Conservation (phyloP, 2,329 filamentous ascomycete genomes). For the Cercospora zeae-maydis region DNA sequence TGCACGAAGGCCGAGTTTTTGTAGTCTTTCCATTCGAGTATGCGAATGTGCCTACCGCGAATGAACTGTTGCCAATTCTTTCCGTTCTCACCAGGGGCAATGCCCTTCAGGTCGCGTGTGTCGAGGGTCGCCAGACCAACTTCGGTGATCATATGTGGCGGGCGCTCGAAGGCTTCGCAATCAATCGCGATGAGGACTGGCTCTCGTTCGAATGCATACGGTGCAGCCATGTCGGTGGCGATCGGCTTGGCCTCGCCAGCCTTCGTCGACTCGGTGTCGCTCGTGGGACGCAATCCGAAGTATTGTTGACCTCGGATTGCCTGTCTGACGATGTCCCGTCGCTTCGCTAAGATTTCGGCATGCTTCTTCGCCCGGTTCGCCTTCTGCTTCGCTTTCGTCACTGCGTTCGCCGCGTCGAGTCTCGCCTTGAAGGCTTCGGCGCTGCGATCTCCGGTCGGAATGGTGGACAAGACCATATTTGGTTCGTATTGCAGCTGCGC, state of each 20-base stretch:
- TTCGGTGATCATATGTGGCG: slow-evolving; percentile 69
- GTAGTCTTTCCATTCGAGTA: slow-evolving; percentile 64
- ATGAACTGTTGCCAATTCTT: slow-evolving; percentile 66
- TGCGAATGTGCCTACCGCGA: slow-evolving; percentile 69
- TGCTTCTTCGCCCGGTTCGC: slow-evolving; percentile 16
- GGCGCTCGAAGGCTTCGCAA: slow-evolving; percentile 72
- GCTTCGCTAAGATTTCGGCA: slow-evolving; percentile 46
- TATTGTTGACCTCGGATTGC: slow-evolving; percentile 65
- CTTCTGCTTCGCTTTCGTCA: slow-evolving; percentile 49
- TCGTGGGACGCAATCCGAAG: slow-evolving; percentile 60
- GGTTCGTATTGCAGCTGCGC: slow-evolving; percentile 31
- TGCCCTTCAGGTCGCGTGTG: slow-evolving; percentile 54
- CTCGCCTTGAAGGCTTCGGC: slow-evolving; percentile 52
- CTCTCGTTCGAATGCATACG: slow-evolving; percentile 50
- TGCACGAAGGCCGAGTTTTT: slow-evolving; percentile 65
- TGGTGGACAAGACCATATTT: slow-evolving; percentile 11
- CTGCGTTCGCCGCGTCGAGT: slow-evolving; percentile 52
- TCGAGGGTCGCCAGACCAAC: slow-evolving; percentile 81
- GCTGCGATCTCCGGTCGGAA: slow-evolving; percentile 34
- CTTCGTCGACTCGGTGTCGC: slow-evolving; percentile 17
- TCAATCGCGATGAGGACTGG: slow-evolving; percentile 76
- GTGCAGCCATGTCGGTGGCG: slow-evolving; percentile 45
- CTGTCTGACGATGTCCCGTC: slow-evolving; percentile 53
- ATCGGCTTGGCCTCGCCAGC: slow-evolving; percentile 35
- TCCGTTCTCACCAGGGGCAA: slow-evolving; percentile 60